phyloP scores from a whole-genome alignment of 768 basidiomycete species.

The Rhodotorula graminis region DNA sequence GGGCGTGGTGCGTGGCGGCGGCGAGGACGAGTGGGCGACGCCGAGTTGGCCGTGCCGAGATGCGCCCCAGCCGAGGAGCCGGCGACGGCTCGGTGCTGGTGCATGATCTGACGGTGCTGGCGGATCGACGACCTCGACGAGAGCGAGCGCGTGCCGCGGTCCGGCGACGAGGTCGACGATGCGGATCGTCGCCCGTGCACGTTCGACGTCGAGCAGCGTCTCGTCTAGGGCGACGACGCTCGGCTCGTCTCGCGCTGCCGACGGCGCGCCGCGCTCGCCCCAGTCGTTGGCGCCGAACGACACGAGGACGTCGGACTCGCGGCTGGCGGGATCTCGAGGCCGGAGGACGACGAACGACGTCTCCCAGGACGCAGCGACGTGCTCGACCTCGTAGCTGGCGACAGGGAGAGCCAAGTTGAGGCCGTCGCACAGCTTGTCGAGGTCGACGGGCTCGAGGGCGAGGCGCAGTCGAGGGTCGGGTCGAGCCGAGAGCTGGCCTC shows the following conservation, averaged over 20 bases:
- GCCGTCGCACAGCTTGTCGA: not conserved
- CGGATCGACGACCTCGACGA: not conserved
- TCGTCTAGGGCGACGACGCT: conserved; percentile 1
- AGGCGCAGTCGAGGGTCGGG: not conserved
- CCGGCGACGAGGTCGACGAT: conserved; percentile 59
- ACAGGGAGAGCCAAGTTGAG: not conserved
- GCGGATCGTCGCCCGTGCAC: conserved; percentile 31
- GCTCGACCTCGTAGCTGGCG: conserved; percentile 38
- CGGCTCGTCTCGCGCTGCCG: conserved; percentile 18
- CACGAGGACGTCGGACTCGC: conserved; percentile 51
- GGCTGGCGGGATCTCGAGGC: not conserved
- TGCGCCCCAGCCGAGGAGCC: conserved; percentile 74
- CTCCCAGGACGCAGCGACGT: conserved; percentile 73
- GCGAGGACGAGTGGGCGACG: not conserved
- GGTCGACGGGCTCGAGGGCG: not conserved
- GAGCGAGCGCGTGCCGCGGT: conserved; percentile 64
- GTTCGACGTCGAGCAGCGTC: conserved; percentile 1
- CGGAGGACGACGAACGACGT: conserved; percentile 68
- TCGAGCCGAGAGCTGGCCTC: conserved; percentile 58
- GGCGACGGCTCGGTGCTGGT: conserved; percentile 28
- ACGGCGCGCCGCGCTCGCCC: conserved; percentile 68
- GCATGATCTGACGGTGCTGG: not conserved
- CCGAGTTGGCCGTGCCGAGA: conserved; percentile 82
- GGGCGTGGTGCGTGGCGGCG: not conserved
- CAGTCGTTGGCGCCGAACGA: conserved; percentile 82